Base-by-base conservation (phyloP, 495 filamentous ascomycete species). In the Corynascus novoguineensis region DNA sequence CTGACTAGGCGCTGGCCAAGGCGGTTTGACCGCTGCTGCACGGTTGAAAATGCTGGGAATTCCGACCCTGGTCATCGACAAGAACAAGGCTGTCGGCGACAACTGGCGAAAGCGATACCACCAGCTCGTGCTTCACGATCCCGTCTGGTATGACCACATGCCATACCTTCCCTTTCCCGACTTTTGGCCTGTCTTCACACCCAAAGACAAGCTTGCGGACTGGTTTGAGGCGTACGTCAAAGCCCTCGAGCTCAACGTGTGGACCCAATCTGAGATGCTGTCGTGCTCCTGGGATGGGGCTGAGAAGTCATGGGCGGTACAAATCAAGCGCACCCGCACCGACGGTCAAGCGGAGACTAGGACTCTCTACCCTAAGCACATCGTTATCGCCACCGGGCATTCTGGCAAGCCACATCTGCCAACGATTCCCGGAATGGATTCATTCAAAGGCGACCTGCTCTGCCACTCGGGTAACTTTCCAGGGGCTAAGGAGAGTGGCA, bases 161-260 rank as follows among this genome's bases (percentile, higher is more conserved):
- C 85, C 88, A 1, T 91, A 90, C 68, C 44, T 91, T 1, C 71
- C 75, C 0, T 92, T 91, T 60, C 88, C 88, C 11, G 57, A 75
- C 0, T 72, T 71, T 55, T 92, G 88, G 86, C 83, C 83, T 0
- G 45, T 85, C 25, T 89, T 86, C 64, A 87, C 86, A 1, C 88
- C 88, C 1, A 91, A 91, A 63, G 87, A 92, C 66, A 92, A 92
- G 58, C 75, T 91, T 0, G 89, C 83, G 15, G 84, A 89, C 34
- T 92, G 86, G 76, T 83, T 92, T 64, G 85, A 90, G 42, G 75
- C 76, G 2, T 93, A 93, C 60, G 87, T 81, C 45, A 81, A 81
- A 32, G 60, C 82, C 25, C 72, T 91, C n/a, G 89, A 93, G 61
- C 76, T 93, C 40, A 88, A 92, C 62, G 78, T 90, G 14, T 92